These are phyloP conservation scores for Calonectria henricotiae DNA, from an alignment of 2,329 filamentous ascomycete genomes.

Conservation along the genomic window DNA sequence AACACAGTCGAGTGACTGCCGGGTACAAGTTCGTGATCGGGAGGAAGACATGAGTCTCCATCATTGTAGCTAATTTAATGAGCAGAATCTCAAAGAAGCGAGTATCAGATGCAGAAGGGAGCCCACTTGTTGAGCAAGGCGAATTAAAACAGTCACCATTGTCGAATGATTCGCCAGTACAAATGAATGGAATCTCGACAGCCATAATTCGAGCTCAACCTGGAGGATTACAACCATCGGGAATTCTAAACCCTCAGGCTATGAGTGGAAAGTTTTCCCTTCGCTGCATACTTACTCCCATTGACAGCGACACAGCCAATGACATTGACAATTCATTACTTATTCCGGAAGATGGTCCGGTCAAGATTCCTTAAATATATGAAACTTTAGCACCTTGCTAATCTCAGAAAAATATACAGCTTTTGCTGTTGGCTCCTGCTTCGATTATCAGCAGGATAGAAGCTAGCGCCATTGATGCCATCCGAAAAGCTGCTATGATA, in stretches of 20 bases:
- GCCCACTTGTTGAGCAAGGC: conserved; percentile 3
- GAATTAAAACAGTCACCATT: conserved; percentile 9
- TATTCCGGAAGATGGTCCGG: conserved; percentile 28
- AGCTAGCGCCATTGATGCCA: conserved; percentile 37
- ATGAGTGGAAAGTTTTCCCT: conserved; percentile 57
- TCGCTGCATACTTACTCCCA: conserved; percentile 53
- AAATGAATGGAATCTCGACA: not conserved
- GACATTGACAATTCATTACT: not conserved
- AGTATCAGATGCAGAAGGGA: conserved; percentile 9
- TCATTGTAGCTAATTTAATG: not conserved
- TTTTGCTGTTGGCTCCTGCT: conserved; percentile 27
- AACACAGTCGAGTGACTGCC: too few relatives aligned
- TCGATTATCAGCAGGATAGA: conserved; percentile 28
- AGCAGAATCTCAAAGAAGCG: conserved; percentile 1
- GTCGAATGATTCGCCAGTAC: conserved; percentile 5
- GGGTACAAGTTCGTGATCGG: conserved; percentile 50
- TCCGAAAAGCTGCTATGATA: conserved; percentile 41
- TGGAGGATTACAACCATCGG: conserved; percentile 54
- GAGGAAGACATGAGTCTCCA: too few relatives aligned
- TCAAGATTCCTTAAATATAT: not conserved
- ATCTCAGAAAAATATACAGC: not conserved
- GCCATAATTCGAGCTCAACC: conserved; percentile 21
- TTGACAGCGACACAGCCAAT: conserved; percentile 18
- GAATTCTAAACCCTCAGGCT: conserved; percentile 56
- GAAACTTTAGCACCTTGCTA: not conserved